Evolutionary conservation across 2,329 filamentous ascomycete species (phyloP).

Genomic region (Cladosporium sp.): DNA sequence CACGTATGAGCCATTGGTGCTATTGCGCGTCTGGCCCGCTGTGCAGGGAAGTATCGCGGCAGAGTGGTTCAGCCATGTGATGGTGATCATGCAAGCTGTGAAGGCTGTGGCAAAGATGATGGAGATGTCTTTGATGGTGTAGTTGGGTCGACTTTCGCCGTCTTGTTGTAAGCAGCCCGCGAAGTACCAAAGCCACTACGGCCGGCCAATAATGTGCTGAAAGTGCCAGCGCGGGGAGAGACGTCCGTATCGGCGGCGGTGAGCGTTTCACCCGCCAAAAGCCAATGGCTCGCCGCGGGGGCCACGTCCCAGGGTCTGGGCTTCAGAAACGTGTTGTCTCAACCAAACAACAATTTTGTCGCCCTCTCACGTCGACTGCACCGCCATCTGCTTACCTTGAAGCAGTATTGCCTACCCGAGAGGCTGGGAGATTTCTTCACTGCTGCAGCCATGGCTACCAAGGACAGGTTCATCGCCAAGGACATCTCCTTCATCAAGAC

Average conservation of each 20-base stretch:
- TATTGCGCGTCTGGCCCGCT: not conserved
- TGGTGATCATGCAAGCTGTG: not conserved
- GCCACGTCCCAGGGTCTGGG: not conserved
- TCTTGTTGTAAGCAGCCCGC: too few species aligned
- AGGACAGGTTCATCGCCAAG: not conserved
- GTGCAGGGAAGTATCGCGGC: not conserved
- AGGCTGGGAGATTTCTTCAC: not conserved
- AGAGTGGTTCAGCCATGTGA: not conserved
- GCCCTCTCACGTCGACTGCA: too few species aligned
- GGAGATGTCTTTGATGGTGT: too few species aligned
- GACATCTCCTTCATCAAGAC: constrained; percentile 11
- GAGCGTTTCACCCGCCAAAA: not conserved
- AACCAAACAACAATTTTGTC: not conserved
- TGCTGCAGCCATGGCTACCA: not conserved
- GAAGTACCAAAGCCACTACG: too few species aligned
- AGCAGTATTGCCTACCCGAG: too few species aligned
- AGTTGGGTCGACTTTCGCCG: too few species aligned
- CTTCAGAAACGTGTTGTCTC: not conserved
- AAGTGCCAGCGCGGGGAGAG: too few species aligned
- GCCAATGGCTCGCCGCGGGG: not conserved
- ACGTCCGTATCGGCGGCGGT: too few species aligned
- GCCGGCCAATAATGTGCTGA: too few species aligned
- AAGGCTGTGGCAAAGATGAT: not conserved
- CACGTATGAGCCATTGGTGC: not conserved
- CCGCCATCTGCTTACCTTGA: too few species aligned